These are phyloP conservation scores for Verticillium nubilum DNA, from an alignment of 2,329 filamentous ascomycete genomes.

Conservation along the genomic window DNA sequence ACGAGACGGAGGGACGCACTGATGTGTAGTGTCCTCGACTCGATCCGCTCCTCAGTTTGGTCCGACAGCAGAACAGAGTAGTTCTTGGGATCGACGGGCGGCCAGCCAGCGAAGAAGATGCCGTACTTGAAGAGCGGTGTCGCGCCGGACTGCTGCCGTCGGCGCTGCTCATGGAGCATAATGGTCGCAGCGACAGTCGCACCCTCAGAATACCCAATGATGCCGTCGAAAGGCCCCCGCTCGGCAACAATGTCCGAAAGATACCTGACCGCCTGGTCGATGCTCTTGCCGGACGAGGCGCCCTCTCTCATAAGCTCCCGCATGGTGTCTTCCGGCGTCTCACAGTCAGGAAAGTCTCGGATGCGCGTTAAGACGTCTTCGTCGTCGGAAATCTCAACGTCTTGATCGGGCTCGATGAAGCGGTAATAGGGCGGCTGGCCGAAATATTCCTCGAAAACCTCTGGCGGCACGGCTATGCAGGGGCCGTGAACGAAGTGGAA, in stretches of 20 bases:
- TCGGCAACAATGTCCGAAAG: slow-evolving; percentile 40
- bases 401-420: slow-evolving; percentile 46
- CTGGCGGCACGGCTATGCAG: slow-evolving; percentile 41
- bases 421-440: slow-evolving; percentile 49
- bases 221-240: slow-evolving; percentile 41
- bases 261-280: slow-evolving; percentile 33
- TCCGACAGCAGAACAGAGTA: slow-evolving; percentile 42
- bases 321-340: slow-evolving; percentile 51
- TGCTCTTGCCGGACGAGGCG: slow-evolving; percentile 30
- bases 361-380: slow-evolving; percentile 45
- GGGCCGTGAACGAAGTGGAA: slow-evolving; percentile 49
- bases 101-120: slow-evolving; percentile 50
- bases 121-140: slow-evolving; percentile 37
- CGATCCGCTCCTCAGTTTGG: slow-evolving; percentile 41
- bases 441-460: slow-evolving; percentile 53
- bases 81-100: slow-evolving; percentile 37
- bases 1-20: slow-evolving; percentile 25
- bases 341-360: slow-evolving; percentile 46
- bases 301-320: slow-evolving; percentile 39
- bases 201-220: slow-evolving; percentile 58
- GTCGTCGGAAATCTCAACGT: slow-evolving; percentile 33
- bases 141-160: slow-evolving; percentile 14
- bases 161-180: slow-evolving; percentile 43
- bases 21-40: slow-evolving; percentile 47
- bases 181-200: slow-evolving; percentile 49